Base-by-base conservation (phyloP, 2,329 filamentous ascomycete species). In the Neonectria magnoliae region DNA sequence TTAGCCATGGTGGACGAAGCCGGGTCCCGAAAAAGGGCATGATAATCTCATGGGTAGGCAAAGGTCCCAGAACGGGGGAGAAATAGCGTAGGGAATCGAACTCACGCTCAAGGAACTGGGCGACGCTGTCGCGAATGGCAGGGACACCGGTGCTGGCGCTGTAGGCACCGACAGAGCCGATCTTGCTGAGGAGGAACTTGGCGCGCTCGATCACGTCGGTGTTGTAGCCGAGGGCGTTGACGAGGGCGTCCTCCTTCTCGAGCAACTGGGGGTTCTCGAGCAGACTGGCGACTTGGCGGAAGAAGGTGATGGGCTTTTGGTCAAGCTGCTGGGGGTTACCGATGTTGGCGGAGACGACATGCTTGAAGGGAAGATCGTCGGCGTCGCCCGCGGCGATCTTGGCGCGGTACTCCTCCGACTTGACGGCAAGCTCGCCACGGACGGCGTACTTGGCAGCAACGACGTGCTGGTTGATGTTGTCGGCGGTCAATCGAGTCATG, bases 241-340 rank as follows among this genome's bases (percentile, higher is more conserved):
- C 82, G 68, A 98, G 83, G n/a, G 91, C 90, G 70, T 95, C 88
- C 78, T 93, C 89, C 73, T 97, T 90, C 76, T 97, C 87, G 65
- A 99, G 85, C 36, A 99, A 85, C 62, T 85, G 79, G 1, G 96
- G 96, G 84, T 98, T 94, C 85, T 99, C 96, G 64, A 98, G 82
- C 67, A 99, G 81, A 81, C 93, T 97, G 75, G 96, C 87, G 29
- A 99, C 96, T 83, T 99, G 95, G 73, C 96, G 91, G 89, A 99
- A 98, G 86, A 98, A 99, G 72, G 96, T 99, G 76, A 99, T 95
- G 76, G 96, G 96, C 86, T 98, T 97, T 87, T 99, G 96, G 82
- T 98, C 96, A 68, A 99, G 89, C 83, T 99, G 96, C 82, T 99
- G 96, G 4, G 96, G 96, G 84, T 99, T 99, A 77, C 96, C 96